Evolutionary conservation across 2,329 filamentous ascomycete genomes (phyloP).

Genomic region (Xylariaceae sp.): DNA sequence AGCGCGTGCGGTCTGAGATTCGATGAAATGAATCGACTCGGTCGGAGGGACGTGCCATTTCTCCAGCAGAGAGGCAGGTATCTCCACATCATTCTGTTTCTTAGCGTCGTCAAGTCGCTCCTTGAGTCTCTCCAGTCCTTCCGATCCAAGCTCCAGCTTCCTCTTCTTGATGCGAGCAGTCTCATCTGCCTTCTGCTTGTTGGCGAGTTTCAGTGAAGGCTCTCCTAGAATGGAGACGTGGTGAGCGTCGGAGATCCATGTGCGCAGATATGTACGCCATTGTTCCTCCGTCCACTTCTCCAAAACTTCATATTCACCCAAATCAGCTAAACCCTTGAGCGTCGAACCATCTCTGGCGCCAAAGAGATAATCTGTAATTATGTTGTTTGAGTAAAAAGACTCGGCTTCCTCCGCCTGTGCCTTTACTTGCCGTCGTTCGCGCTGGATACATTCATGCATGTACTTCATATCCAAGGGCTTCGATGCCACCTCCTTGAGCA

Average conservation of each 20-base stretch:
- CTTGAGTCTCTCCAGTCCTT: conserved; percentile 70
- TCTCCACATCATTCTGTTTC: conserved; percentile 79
- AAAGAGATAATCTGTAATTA: conserved; percentile 91
- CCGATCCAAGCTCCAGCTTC: conserved; percentile 72
- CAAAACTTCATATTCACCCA: conserved; percentile 61
- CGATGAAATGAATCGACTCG: conserved; percentile 91
- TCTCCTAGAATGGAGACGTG: conserved; percentile 86
- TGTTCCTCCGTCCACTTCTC: conserved; percentile 75
- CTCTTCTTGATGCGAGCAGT: conserved; percentile 71
- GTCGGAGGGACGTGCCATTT: conserved; percentile 76
- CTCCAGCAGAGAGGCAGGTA: conserved; percentile 76
- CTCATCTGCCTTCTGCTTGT: conserved; percentile 77
- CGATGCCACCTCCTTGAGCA: conserved; percentile 73
- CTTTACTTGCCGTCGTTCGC: conserved; percentile 75
- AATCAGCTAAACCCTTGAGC: conserved; percentile 52
- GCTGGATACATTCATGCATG: conserved; percentile 77
- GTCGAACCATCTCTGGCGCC: conserved; percentile 79
- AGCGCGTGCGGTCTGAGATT: conserved; percentile 76
- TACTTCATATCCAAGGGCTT: conserved; percentile 87
- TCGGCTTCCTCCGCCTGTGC: conserved; percentile 78
- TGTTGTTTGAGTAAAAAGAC: conserved; percentile 73
- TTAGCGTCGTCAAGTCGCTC: conserved; percentile 78
- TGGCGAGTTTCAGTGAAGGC: conserved; percentile 73
- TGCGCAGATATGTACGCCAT: conserved; percentile 76
- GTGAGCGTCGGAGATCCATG: conserved; percentile 78